Base-by-base conservation (phyloP, 164 flowering plant genomes). In the Stephania yunnanensis region DNA sequence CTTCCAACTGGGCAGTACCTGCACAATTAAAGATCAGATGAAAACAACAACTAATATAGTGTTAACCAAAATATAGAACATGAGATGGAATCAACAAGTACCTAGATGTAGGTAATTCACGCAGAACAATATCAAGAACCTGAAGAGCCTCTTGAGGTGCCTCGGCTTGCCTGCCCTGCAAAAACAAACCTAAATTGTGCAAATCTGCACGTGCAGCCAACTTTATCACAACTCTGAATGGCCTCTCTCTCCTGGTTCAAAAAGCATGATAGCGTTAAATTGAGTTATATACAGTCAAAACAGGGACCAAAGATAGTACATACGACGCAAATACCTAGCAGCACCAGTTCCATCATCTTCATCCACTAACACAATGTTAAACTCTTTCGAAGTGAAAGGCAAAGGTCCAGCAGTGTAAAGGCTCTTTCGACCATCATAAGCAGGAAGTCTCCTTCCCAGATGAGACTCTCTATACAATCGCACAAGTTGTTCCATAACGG, bases 111-210 rank as follows among this genome's bases (percentile, higher is more conserved):
- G 98, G 97, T 74, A 91, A 78, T 78, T 96, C 99, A 25, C 99
- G 94, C 66, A 96, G 79, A 58, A 96, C 98, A 77, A 96, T 92
- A 81, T 96, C 99, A 61, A 96, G 92, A 77, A 94, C 97, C 78
- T 96, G 98, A 25, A 96, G 91, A n/a, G 98, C 98, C 84, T 96
- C 98, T 78, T 96, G 98, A 1, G 99, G 99, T 3, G 97, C 98
- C 89, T 96, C 98, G 31, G 99, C 90, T 73, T 87, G 97, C 80
- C 81, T 88, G 3, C 99, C 99, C 55, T 86, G 87, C 75, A 96
- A 82, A 76, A 96, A 96, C 83, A 88, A 74, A 12, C 90, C 97
- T 63, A 94, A 74, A 80, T 96, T 98, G 76, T 93, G 97, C n/a
- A 96, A 83, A 73, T 93, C 94, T 10, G 96, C 95, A 17, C 95